Evolutionary conservation across 2,329 filamentous ascomycete species (phyloP), one percentile per base, ranked within the genome.

Genomic region (Colletotrichum sp.): DNA sequence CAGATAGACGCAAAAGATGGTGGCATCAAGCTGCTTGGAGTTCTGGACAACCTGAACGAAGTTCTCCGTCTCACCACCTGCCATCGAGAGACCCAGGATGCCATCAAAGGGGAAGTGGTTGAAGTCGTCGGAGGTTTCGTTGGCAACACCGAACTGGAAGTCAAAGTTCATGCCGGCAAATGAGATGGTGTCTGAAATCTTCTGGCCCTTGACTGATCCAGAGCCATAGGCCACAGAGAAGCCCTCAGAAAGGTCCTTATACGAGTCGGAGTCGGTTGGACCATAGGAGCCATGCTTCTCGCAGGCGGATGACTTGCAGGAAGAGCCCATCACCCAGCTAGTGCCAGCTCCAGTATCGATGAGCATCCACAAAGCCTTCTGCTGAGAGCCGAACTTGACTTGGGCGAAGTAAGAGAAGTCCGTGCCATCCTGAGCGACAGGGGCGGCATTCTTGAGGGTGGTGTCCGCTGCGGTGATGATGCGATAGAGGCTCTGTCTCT

Each of bases 51-150:
- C 86, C 52, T 93, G 87, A 82, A 97, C 88, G 79, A 97, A 93
- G 60, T 92, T 95, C 24, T 94, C 90, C 7, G 90, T 89, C 43
- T 86, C 87, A 4, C 90, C 90, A 13, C 88, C 86, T 76, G 89
- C 90, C 79, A 93, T 92, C 18, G 94, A 94, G 28, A 98, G 86
- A 6, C 95, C 96, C 4, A 98, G 86, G 65, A 98, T 98, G 28
- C 96, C 96, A 82, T 98, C 96, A 84, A 98, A 96, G 2, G 95
- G 94, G 80, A 96, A 98, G 68, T 90, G 90, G 32, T 87, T 85
- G 83, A 98, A 98, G 78, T 97, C 93, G 68, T 91, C 85, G 1
- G 95, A 95, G 3, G 94, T 94, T 28, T 89, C 89, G 39, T 90
- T 90, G 26, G 94, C 95, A 75, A 96, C 85, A 6, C 96, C 96